A percentile compares a stretch with the other conserved stretches of the same genome.
Conservation (phyloP, 495 filamentous ascomycete genomes). For the Lasiosphaeris hirsuta region DNA sequence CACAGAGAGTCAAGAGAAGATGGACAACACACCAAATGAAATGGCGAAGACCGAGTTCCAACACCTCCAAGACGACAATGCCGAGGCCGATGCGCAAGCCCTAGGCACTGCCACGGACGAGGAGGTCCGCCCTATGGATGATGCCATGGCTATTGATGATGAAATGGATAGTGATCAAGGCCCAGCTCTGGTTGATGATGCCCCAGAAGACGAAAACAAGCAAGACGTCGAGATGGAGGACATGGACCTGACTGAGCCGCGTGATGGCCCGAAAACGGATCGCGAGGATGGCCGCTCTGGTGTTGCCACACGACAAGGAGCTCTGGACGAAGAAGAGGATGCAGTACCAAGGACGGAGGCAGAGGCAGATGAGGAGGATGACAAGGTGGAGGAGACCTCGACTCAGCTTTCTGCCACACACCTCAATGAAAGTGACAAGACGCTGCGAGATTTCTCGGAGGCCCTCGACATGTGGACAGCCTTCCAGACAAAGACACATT, state of each 20-base stretch:
- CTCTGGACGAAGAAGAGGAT: constrained; percentile 39
- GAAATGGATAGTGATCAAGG: constrained; percentile 57
- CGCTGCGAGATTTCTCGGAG: constrained; percentile 48
- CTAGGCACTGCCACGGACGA: constrained; percentile 85
- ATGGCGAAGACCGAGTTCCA: constrained; percentile 68
- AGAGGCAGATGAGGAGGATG: constrained; percentile 36
- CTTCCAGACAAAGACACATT: constrained; percentile 78
- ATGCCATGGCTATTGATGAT: constrained; percentile 77
- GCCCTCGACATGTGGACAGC: constrained; percentile 78
- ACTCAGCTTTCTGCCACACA: constrained; percentile 70
- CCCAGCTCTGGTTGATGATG: constrained; percentile 52
- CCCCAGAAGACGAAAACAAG: constrained; percentile 51
- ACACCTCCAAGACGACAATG: constrained; percentile 80
- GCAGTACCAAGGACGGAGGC: constrained; percentile 13
- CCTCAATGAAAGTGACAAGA: constrained; percentile 46
- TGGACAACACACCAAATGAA: constrained; percentile 51
- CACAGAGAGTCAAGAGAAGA: constrained; percentile 51
- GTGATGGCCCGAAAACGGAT: constrained; percentile 42
- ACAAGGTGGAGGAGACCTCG: constrained; percentile 69
- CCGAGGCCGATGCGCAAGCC: constrained; percentile 80
- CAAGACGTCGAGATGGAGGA: constrained; percentile 44
- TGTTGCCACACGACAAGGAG: constrained; percentile 48
- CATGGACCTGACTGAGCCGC: constrained; percentile 28
- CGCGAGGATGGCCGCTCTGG: constrained; percentile 41
- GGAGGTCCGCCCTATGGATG: constrained; percentile 75